A percentile compares a stretch with the other conserved stretches of the same genome.
Evolutionary conservation across 768 basidiomycete genomes (phyloP).

Genomic region (Auriscalpium vulgare): DNA sequence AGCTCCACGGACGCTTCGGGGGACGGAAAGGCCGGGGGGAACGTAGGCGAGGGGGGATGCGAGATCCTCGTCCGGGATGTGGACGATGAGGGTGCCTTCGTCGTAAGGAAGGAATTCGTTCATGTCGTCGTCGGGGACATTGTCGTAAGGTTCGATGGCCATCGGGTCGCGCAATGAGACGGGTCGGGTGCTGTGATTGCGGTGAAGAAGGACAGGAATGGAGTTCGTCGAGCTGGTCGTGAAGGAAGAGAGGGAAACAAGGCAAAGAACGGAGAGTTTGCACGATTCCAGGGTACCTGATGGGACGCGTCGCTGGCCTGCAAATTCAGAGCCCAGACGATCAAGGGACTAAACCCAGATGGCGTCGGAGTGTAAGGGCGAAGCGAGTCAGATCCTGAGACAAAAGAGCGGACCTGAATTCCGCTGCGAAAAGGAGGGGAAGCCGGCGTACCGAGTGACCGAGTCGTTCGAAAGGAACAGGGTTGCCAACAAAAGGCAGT

Average conservation of each 20-base stretch:
- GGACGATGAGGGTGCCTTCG: neutral
- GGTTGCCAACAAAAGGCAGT: neutral
- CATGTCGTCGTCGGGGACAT: neutral
- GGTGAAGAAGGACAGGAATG: neutral
- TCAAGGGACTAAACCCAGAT: conserved; percentile 14
- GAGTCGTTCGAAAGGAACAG: neutral
- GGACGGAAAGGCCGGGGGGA: neutral
- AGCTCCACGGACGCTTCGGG: neutral
- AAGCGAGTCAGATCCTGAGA: neutral
- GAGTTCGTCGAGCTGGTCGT: too few species aligned
- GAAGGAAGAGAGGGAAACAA: conserved; percentile 7
- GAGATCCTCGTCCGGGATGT: neutral
- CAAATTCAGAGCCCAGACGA: conserved; percentile 11
- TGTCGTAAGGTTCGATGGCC: neutral
- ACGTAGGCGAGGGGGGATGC: neutral
- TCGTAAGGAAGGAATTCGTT: neutral
- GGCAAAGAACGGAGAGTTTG: neutral
- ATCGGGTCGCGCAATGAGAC: neutral
- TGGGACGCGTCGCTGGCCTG: conserved; percentile 10
- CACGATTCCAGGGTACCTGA: neutral
- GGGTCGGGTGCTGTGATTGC: neutral
- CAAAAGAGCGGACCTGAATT: conserved; percentile 3
- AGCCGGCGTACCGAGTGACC: neutral
- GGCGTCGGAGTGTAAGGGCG: conserved; percentile 7
- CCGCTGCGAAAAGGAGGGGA: too few species aligned